Percentiles rank a stretch among this genome's conserved stretches.
These are phyloP conservation scores for Avena insularis DNA, from an alignment of 176 grass and related monocot species.

Conservation along the genomic window DNA sequence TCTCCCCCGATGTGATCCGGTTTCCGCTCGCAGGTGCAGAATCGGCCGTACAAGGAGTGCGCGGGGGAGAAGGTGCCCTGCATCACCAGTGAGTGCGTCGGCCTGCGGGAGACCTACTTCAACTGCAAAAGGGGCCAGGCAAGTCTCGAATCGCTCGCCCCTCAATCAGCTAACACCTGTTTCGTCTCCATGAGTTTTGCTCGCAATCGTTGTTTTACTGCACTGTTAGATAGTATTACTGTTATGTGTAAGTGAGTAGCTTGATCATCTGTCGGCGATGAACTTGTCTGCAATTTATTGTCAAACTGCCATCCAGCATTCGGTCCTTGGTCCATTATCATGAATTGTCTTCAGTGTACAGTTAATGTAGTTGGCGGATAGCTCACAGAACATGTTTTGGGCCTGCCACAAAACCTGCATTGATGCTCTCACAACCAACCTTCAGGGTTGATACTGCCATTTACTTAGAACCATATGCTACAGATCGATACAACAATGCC, in stretches of 20 bases:
- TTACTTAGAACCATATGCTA: not conserved
- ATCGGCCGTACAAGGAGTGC: slow-evolving; percentile 88
- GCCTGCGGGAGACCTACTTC: slow-evolving; percentile 96
- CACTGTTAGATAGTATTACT: not conserved
- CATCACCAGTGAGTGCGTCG: slow-evolving; percentile 90
- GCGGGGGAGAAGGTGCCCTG: slow-evolving; percentile 90
- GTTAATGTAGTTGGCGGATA: not conserved
- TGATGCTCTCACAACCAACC: not conserved
- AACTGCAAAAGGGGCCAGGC: slow-evolving; percentile 98
- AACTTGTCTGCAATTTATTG: not conserved
- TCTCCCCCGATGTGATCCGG: not conserved
- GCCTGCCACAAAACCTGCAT: not conserved
- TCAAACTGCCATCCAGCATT: not conserved
- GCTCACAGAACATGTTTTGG: not conserved
- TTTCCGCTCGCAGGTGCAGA: slow-evolving; percentile 67
- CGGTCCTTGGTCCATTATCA: not conserved
- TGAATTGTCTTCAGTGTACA: not conserved
- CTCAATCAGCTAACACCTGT: not conserved
- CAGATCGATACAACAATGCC: not conserved
- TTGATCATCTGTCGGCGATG: not conserved
- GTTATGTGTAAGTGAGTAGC: not conserved
- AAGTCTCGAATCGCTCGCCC: slow-evolving; percentile 29
- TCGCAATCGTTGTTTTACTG: not conserved
- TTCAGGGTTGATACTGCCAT: not conserved
- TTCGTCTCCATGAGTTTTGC: not conserved